These are phyloP conservation scores for Blastobotrys arbuscula DNA, from an alignment of 1,139 yeast genomes.

Conservation along the genomic window DNA sequence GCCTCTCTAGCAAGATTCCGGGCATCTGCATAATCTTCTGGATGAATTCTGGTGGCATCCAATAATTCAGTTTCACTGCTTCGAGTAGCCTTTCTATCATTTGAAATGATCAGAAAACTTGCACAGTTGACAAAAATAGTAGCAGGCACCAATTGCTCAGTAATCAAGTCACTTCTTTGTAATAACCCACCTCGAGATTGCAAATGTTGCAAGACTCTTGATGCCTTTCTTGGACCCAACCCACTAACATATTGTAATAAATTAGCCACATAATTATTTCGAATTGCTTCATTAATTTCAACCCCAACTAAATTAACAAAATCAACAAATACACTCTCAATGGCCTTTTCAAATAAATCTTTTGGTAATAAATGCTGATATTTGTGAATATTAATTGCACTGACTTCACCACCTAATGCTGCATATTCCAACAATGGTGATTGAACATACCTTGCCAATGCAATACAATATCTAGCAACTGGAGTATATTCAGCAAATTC, in stretches of 20 bases:
- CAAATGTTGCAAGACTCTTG: constrained; percentile 77
- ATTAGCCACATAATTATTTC: constrained; percentile 66
- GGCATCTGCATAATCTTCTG: constrained; percentile 94
- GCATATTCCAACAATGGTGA: constrained; percentile 87
- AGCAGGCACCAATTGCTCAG: constrained; percentile 71
- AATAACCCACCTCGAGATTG: constrained; percentile 67
- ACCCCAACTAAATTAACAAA: constrained; percentile 88
- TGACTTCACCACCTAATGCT: constrained; percentile 66
- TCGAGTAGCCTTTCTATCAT: constrained; percentile 45
- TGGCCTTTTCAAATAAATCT: constrained; percentile 58
- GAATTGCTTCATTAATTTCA: constrained; percentile 83
- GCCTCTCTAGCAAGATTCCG: constrained; percentile 98
- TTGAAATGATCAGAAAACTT: constrained; percentile 79
- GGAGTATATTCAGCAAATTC: constrained; percentile 89
- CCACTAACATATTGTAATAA: constrained; percentile 79
- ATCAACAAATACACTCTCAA: constrained; percentile 84
- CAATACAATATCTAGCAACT: constrained; percentile 79
- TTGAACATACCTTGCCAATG: constrained; percentile 85
- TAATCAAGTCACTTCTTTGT: constrained; percentile 72
- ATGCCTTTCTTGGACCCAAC: constrained; percentile 91
- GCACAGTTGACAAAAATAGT: constrained; percentile 87
- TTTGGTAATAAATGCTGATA: constrained; percentile 66
- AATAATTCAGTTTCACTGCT: constrained; percentile 62
- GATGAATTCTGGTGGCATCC: constrained; percentile 95
- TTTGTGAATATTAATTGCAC: constrained; percentile 66